phyloP scores from a whole-genome alignment of 805 yeast genomes.

The Zygoascus flipseniorum region DNA sequence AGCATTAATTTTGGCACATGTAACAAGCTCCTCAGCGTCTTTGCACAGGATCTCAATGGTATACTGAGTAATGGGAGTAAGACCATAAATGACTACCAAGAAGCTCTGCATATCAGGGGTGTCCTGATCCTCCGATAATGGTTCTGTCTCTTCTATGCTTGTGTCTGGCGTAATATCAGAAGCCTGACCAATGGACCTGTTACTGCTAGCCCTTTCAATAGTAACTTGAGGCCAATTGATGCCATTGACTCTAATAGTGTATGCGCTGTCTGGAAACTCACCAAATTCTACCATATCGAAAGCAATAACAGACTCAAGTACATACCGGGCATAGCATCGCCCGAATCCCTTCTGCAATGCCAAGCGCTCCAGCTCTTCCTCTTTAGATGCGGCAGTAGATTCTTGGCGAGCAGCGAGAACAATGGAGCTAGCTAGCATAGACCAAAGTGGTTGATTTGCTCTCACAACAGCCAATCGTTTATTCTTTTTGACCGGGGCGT shows the following conservation, averaged over 20 bases:
- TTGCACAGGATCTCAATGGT: conserved; percentile 41
- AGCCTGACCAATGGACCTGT: not conserved
- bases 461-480: conserved; percentile 20
- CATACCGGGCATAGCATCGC: conserved; percentile 22
- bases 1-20: conserved; percentile 3
- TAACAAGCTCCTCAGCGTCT: not conserved
- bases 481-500: conserved; percentile 20
- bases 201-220: conserved; percentile 23
- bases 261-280: conserved; percentile 30
- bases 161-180: not conserved
- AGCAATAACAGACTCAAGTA: conserved; percentile 26
- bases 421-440: conserved; percentile 26
- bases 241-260: conserved; percentile 44
- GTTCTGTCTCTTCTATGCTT: not conserved
- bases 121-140: conserved; percentile 7
- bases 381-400: conserved; percentile 2
- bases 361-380: conserved; percentile 2
- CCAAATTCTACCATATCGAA: conserved; percentile 22
- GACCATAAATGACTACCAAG: conserved; percentile 52
- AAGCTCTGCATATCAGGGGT: conserved; percentile 28
- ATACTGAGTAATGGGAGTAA: conserved; percentile 57
- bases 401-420: conserved; percentile 29
- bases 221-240: conserved; percentile 62
- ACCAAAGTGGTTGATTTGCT: conserved; percentile 29
- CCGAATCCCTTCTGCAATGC: conserved; percentile 10